Percentiles rank a stretch among this genome's conserved stretches.
These are phyloP conservation scores for Graphiopsis chlorocephala DNA, from an alignment of 2,329 filamentous ascomycete species.

Conservation along the genomic window DNA sequence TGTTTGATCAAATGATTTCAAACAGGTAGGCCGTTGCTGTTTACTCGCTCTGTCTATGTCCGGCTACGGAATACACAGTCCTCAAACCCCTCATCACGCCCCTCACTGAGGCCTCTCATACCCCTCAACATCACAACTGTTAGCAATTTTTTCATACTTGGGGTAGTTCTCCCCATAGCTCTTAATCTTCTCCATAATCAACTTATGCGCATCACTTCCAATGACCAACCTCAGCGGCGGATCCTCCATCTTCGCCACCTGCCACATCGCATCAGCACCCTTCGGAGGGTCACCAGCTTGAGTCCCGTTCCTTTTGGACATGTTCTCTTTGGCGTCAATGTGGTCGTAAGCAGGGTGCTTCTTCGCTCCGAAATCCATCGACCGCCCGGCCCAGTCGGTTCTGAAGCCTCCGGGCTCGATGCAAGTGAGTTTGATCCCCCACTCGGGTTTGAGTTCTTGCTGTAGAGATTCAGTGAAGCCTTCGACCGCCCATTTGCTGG, in stretches of 20 bases:
- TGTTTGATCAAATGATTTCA: background rate
- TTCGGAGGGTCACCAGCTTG: constrained; percentile 53
- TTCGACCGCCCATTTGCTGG: constrained; percentile 48
- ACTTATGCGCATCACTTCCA: constrained; percentile 52
- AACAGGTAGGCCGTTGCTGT: background rate
- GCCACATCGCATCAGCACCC: constrained; percentile 50
- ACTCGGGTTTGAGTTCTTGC: constrained; percentile 46
- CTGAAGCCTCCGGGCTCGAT: constrained; percentile 49
- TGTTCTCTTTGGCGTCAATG: constrained; percentile 43
- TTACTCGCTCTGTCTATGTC: background rate
- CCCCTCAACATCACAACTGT: constrained; percentile 48
- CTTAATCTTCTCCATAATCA: constrained; percentile 52
- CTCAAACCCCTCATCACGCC: background rate
- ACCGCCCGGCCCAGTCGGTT: constrained; percentile 47
- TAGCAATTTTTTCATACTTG: constrained; percentile 50
- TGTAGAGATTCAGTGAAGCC: constrained; percentile 46
- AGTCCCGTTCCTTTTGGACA: constrained; percentile 41
- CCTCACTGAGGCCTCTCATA: constrained; percentile 25
- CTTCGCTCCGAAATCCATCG: constrained; percentile 47
- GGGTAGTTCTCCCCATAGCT: constrained; percentile 48
- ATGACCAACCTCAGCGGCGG: constrained; percentile 54
- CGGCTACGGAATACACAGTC: background rate
- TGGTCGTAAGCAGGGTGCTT: constrained; percentile 49
- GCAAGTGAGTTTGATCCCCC: constrained; percentile 46
- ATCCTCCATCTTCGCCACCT: constrained; percentile 52